Evolutionary conservation across 31 red algal species (phyloP).

Genomic region (Endocladia muricata): DNA sequence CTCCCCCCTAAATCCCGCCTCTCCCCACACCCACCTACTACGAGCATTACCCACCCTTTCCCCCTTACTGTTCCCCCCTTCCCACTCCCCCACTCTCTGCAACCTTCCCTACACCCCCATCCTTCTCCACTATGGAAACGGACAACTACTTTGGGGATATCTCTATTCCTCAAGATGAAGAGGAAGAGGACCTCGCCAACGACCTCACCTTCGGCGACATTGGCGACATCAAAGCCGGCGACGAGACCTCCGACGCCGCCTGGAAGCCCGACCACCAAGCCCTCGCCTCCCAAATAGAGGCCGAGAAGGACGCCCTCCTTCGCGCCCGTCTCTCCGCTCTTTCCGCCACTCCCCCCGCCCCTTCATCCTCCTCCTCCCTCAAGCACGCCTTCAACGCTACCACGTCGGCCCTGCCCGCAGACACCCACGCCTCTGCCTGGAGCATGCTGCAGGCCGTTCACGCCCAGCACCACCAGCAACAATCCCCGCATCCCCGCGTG

Average conservation of each 20-base stretch:
- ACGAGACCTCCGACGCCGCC: slow-evolving; percentile 51
- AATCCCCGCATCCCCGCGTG: too few relatives aligned
- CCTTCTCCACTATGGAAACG: slow-evolving; percentile 19
- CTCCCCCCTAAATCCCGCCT: not conserved
- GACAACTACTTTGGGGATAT: slow-evolving; percentile 56
- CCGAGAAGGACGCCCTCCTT: slow-evolving; percentile 50
- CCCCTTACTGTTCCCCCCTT: not conserved
- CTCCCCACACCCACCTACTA: not conserved
- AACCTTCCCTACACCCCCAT: too few relatives aligned
- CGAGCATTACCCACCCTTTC: not conserved
- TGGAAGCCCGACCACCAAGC: slow-evolving; percentile 58
- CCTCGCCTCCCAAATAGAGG: slow-evolving; percentile 35
- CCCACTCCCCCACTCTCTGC: slow-evolving; percentile 1
- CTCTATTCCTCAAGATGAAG: slow-evolving; percentile 34
- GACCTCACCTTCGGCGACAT: slow-evolving; percentile 67
- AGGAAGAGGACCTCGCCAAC: slow-evolving; percentile 55
- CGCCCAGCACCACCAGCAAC: not conserved
- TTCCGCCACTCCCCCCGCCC: not conserved
- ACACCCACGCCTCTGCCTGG: not conserved
- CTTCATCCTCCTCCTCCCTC: not conserved
- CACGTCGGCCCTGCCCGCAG: too few relatives aligned
- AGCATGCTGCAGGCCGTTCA: not conserved
- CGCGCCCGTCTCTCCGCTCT: too few relatives aligned
- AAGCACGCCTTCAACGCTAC: too few relatives aligned
- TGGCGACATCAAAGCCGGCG: slow-evolving; percentile 60